Evolutionary conservation across 2,329 filamentous ascomycete species (phyloP), one percentile per base, ranked within the genome.

Genomic region (Lasiodiplodia gonubiensis): DNA sequence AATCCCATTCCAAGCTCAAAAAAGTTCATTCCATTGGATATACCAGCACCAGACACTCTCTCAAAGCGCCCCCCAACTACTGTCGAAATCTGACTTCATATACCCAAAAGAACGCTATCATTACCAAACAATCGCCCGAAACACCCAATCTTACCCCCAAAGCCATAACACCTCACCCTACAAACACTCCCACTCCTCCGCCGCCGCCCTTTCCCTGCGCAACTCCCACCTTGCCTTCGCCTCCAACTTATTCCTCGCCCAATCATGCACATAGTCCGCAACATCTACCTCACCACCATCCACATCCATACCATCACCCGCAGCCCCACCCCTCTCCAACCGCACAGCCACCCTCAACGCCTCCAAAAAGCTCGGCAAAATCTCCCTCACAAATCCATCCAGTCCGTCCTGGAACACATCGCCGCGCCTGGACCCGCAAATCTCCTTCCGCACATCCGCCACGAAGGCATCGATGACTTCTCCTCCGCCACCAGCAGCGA

Each of bases 321-420:
- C n/a, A n/a, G n/a, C n/a, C 39, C 64, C 69, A 60, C 69, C 51
- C 4, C 71, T 67, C 48, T 72, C 65, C 18, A 65, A 30, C 66
- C 64, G 69, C 70, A 72, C 64, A 27, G 74, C 76, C 35, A 63
- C 52, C 35, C 54, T 65, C 27, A 77, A 59, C 25, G 71, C 73
- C 18, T 68, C 59, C 16, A 74, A 70, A 67, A 77, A 77, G 61
- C 71, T 74, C 12, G 74, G 74, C 51, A 77, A 49, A 21, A 75
- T 51, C 2, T 67, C 67, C 18, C 64, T 52, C 2, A 69, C 63
- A 52, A 71, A 60, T 2, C 59, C 21, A 21, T 74, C 70, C 14
- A 74, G 51, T 2, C 53, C 52, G 1, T 60, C 59, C 16, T 66
- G 67, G 49, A 73, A 76, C 27, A 77, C 70, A 63, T 77, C 67